Evolutionary conservation across 1,284 basidiomycete genomes (phyloP), one percentile per base, ranked within the genome.

Genomic region (Volvariella volvacea): DNA sequence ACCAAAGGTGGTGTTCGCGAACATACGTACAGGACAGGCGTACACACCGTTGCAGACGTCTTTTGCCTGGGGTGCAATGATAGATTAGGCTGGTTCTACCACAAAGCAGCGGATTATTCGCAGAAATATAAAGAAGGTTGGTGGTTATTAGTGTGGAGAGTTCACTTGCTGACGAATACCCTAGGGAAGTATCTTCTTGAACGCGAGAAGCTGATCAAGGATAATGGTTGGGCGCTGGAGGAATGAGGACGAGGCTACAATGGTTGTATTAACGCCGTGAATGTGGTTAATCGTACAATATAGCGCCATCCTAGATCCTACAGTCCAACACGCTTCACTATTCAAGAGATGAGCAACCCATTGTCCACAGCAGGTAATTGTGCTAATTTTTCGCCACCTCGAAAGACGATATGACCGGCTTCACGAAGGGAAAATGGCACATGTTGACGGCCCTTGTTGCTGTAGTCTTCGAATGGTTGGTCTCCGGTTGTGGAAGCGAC

Each of bases 71-170:
- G 85, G 0, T 92, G 89, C 61, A 80, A 81, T 47, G 82, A 83
- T 14, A 76, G 83, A 17, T 52, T 92, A 2, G 90, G 90, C 0
- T 92, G 89, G 89, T 88, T 73, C 55, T 92, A 93, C 53, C 76
- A 88, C 57, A 86, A 83, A 55, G 88, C 90, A 4, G 76, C 80
- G 1, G 87, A 92, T 53, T 66, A 70, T 22, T 73, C 78, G 4
- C 90, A 93, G 75, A 88, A 85, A 58, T 92, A 92, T 58, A 92
- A 92, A 61, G 90, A 92, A 76, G 85, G 89, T 79, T 42, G 39
- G 69, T 28, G 8, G 10, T 32, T 22, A 17, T 10, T 42, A 19
- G n/a, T 31, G 16, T 28, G 8, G 6, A 28, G 6, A 28, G 25
- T 6, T 28, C 8, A 28, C 9, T 42, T 41, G 20, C 41, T 47